Base-by-base conservation (phyloP, 1,139 yeast genomes). In the Diutina siamensis region DNA sequence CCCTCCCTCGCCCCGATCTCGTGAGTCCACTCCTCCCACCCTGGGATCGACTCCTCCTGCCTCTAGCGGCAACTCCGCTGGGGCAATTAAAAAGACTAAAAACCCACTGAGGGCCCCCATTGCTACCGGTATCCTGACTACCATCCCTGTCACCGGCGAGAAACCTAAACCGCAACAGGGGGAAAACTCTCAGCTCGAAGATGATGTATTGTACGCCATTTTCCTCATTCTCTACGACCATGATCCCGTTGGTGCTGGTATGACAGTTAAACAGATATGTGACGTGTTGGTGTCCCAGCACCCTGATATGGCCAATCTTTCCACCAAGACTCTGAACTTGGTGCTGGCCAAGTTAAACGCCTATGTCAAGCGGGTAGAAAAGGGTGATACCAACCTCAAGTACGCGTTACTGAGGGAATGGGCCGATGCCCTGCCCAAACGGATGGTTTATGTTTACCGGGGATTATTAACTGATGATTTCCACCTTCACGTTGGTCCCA, bases 371-470 rank as follows among this genome's bases (percentile, higher is more conserved):
- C 72, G 88, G 54, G 86, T 83, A 31, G 94, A 84, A 60, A 80
- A 76, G 71, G 92, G 92, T 52, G 94, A 83, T 58, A 70, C 78
- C 51, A 73, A 77, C 44, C 68, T 84, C 56, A 74, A 74, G 49
- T 83, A 83, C 58, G 86, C 92, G 21, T 65, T 84, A 46, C 80
- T 87, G 2, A 73, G 94, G 63, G 92, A 83, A 60, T 84, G 94
- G 94, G 89, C 92, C 2, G 89, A 82, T 60, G 86, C 89, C 15
- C 79, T 86, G 4, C 94, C 94, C 44, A 81, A 84, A 56, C 72
- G 94, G 67, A 84, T 84, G 94, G 87, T 84, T 34, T 84, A 84
- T 56, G 88, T 83, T 44, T 84, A 83, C 61, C 76, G 92, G 56
- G 94, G 94, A 33, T 65, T 82, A 40, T 67, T 83, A 51, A 76